These are phyloP conservation scores for Ceratobasidium sp. DNA, from an alignment of 1,284 basidiomycete species.

Conservation along the genomic window DNA sequence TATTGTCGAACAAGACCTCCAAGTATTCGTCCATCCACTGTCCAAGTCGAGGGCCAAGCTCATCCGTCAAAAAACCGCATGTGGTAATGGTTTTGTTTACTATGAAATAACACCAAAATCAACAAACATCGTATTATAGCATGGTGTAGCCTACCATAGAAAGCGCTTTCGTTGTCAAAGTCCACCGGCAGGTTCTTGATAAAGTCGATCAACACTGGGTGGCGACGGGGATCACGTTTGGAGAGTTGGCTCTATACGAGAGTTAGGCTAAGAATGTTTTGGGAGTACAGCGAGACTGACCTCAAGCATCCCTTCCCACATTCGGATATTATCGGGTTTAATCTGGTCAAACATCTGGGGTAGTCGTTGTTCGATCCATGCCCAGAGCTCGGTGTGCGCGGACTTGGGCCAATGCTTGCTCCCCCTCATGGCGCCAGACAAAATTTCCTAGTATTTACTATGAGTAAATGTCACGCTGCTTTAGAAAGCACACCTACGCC, in stretches of 20 bases:
- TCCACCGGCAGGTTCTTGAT: constrained; percentile 81
- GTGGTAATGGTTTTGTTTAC: constrained; percentile 77
- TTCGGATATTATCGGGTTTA: constrained; percentile 83
- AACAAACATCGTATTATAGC: constrained; percentile 15
- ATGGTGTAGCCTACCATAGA: constrained; percentile 68
- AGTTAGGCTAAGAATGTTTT: constrained; percentile 12
- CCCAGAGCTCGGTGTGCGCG: constrained; percentile 75
- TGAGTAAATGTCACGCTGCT: constrained; percentile 56
- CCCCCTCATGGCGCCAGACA: constrained; percentile 62
- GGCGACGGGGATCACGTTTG: constrained; percentile 88
- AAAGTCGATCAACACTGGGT: constrained; percentile 82
- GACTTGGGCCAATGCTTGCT: constrained; percentile 90
- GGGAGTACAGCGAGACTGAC: constrained; percentile 57
- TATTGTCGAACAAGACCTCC: constrained; percentile 78
- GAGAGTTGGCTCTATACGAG: constrained; percentile 69
- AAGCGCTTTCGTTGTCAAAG: constrained; percentile 82
- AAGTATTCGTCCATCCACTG: constrained; percentile 76
- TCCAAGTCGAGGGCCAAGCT: constrained; percentile 72
- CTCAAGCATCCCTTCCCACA: constrained; percentile 77
- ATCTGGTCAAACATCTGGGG: constrained; percentile 80
- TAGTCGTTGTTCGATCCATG: constrained; percentile 81
- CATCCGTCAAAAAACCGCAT: constrained; percentile 70
- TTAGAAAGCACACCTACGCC: constrained; percentile 82
- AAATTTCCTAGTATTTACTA: background rate
- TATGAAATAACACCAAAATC: constrained; percentile 53